Conservation (phyloP, 495 filamentous ascomycete species). For the Bryoglossum gracile region DNA sequence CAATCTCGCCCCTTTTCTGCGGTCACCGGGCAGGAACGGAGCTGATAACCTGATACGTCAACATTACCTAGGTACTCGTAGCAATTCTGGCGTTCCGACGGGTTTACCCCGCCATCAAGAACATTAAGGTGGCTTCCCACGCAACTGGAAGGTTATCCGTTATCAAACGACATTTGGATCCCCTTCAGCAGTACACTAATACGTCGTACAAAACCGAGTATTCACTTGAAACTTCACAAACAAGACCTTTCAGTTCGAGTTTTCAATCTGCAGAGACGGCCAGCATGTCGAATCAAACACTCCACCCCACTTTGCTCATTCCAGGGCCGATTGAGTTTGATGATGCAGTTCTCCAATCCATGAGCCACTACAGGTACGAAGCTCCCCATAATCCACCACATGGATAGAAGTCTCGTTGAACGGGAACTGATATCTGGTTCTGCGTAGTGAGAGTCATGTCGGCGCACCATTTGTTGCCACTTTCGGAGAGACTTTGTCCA, state of each 20-base stretch:
- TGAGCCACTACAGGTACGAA: conserved; percentile 89
- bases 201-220: conserved; percentile 53
- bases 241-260: conserved; percentile 18
- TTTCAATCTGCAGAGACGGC: conserved; percentile 10
- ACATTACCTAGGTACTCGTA: too few species aligned
- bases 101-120: conserved; percentile 28
- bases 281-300: conserved; percentile 73
- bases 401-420: neutral
- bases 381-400: neutral
- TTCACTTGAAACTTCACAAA: conserved; percentile 24
- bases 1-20: neutral
- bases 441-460: conserved; percentile 80
- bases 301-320: conserved; percentile 73
- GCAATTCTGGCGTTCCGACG: conserved; percentile 25
- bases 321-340: conserved; percentile 98
- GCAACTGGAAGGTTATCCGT: conserved; percentile 68
- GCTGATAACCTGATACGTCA: conserved; percentile 27
- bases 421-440: neutral
- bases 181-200: conserved; percentile 54
- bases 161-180: conserved; percentile 74
- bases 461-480: conserved; percentile 77
- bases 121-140: conserved; percentile 53
- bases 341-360: conserved; percentile 90
- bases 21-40: conserved; percentile 13
- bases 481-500: conserved; percentile 82